Percentiles rank a stretch among this genome's conserved stretches.
Evolutionary conservation across 805 yeast species (phyloP).

Genomic region (Soucietia sequanensis): DNA sequence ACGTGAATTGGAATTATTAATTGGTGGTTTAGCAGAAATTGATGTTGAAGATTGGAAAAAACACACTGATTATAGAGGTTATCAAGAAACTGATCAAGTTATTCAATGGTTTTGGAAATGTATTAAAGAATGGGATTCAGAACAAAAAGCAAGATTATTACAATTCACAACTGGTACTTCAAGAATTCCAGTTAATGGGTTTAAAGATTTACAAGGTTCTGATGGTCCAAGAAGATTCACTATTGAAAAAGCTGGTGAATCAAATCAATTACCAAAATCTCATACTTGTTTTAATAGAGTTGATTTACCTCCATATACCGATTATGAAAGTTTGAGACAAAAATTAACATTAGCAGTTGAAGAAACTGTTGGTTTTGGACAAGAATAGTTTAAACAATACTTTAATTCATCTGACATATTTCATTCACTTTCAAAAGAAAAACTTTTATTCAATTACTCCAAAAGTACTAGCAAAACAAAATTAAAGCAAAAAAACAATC

Average conservation of each 20-base stretch:
- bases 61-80: constrained; percentile 98
- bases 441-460: no score
- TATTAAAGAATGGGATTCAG: constrained; percentile 91
- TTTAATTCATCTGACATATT: no score
- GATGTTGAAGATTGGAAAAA: constrained; percentile 99
- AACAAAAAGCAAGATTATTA: constrained; percentile 90
- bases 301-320: constrained; percentile 91
- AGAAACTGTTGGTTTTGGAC: constrained; percentile 98
- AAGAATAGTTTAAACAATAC: constrained; percentile 81
- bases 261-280: constrained; percentile 90
- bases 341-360: constrained; percentile 95
- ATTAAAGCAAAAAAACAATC: no score
- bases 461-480: no score
- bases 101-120: constrained; percentile 99
- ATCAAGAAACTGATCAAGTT: constrained; percentile 93
- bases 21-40: constrained; percentile 97
- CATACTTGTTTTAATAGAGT: constrained; percentile 99
- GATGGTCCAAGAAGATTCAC: constrained; percentile 99
- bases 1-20: constrained; percentile 91
- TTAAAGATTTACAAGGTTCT: constrained; percentile 96
- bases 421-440: no score
- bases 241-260: constrained; percentile 96
- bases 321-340: constrained; percentile 79
- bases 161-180: constrained; percentile 99
- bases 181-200: constrained; percentile 98